A percentile compares a stretch with the other conserved stretches of the same genome.
These are phyloP conservation scores for Dipteronia dyeriana DNA, from an alignment of 345 rosid species.

Conservation along the genomic window DNA sequence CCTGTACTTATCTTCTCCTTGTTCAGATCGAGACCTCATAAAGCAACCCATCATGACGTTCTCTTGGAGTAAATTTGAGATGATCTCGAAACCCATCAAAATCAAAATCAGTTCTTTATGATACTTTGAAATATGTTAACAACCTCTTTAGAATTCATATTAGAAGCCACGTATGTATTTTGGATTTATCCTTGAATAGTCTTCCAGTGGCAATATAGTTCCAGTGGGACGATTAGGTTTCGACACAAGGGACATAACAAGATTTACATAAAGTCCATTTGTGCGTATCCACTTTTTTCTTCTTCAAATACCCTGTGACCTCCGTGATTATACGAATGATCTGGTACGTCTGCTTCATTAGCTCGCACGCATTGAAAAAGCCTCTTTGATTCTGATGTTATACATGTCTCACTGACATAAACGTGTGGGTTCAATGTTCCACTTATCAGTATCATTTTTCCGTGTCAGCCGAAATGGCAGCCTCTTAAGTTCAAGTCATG, in stretches of 20 bases:
- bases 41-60: neutral
- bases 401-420: neutral
- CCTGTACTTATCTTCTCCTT: neutral
- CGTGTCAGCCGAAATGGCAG: neutral
- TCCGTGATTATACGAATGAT: no score
- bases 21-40: neutral
- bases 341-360: no score
- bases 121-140: neutral
- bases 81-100: neutral
- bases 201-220: neutral
- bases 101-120: neutral
- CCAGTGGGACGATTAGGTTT: neutral
- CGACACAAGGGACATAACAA: neutral
- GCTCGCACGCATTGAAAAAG: no score
- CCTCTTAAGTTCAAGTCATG: slow-evolving; percentile 11
- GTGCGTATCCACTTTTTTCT: neutral
- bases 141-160: no score
- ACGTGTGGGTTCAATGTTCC: slow-evolving; percentile 15
- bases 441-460: neutral
- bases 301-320: no score
- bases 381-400: no score
- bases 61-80: neutral
- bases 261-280: neutral
- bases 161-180: neutral
- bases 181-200: neutral